Base-by-base conservation (phyloP, 1,284 basidiomycete species). In the Hymenochaete sp. region DNA sequence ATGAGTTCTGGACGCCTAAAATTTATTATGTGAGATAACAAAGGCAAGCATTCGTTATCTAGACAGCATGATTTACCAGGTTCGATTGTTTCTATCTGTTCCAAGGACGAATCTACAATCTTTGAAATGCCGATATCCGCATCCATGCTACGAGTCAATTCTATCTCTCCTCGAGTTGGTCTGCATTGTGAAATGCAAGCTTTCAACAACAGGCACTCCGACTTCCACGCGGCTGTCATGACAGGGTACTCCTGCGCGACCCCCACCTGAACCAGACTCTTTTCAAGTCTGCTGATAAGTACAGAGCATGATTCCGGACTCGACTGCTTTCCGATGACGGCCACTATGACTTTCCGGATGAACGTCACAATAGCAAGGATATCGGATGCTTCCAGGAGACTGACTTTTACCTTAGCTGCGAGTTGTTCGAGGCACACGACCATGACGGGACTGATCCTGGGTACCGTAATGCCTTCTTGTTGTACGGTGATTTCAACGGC, bases 371-470 rank as follows among this genome's bases (percentile, higher is more conserved):
- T 56, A 0, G 79, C 73, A 2, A 89, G 69, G 1, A 72, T 62
- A 56, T 84, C 79, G 0, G 79, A 77, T 2, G 74, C 62, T 0
- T 70, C 62, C 13, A 88, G 64, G 19, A 75, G 61, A 32, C 68
- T 67, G 19, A 70, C 73, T 8, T 61, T 56, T 8, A 80, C 57
- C 57, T 83, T 88, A 4, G 79, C 78, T 3, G 66, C 59, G 13
- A 88, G 61, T 56, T 93, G 88, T 57, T 93, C 90, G 1, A 88
- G 54, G 6, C 90, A 63, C 0, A 86, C 78, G 66, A 83, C 77
- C 3, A 95, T 59, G 4, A 95, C 67, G 0, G 88, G 86, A 52
- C 84, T 89, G 1, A 78, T 75, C 59, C 55, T 3, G 55, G 56
- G 32, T 43, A 29, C 28, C 31, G 18, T 45, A 36, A 28, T 40